A percentile compares a stretch with the other conserved stretches of the same genome.
These are phyloP conservation scores for Alliaria petiolata DNA, from an alignment of 345 rosid genomes.

Conservation along the genomic window DNA sequence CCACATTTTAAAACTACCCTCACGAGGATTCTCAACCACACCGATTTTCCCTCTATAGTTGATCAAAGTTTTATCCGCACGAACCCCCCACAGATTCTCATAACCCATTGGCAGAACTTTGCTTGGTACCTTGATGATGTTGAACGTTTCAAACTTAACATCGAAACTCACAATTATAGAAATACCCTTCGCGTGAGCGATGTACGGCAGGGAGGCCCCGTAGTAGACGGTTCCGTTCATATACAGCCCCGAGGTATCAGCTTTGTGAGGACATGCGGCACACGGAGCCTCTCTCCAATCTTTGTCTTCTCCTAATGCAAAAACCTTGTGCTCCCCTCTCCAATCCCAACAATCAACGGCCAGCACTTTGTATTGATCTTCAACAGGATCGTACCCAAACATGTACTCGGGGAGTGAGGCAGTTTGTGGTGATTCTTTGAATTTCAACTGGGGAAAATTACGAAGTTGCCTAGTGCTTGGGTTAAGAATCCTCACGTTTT, in stretches of 20 bases:
- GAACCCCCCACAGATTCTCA: neutral
- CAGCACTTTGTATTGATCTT: neutral
- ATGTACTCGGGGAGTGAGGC: neutral
- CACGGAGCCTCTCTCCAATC: neutral
- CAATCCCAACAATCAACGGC: neutral
- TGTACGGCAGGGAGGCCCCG: neutral
- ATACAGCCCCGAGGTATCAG: neutral
- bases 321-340: neutral
- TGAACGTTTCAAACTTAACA: constrained; percentile 3
- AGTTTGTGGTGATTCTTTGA: neutral
- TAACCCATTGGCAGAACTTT: neutral
- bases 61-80: neutral
- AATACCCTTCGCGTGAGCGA: too few species aligned
- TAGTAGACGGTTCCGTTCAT: neutral
- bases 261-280: neutral
- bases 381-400: neutral
- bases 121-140: neutral
- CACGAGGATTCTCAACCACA: constrained; percentile 10
- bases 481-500: neutral
- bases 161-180: neutral
- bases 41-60: neutral
- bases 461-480: neutral
- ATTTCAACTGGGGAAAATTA: neutral
- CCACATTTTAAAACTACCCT: constrained; percentile 6
- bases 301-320: neutral